Evolutionary conservation across 2,329 filamentous ascomycete genomes (phyloP), one percentile per base, ranked within the genome.

Genomic region (Helminthosporium solani): DNA sequence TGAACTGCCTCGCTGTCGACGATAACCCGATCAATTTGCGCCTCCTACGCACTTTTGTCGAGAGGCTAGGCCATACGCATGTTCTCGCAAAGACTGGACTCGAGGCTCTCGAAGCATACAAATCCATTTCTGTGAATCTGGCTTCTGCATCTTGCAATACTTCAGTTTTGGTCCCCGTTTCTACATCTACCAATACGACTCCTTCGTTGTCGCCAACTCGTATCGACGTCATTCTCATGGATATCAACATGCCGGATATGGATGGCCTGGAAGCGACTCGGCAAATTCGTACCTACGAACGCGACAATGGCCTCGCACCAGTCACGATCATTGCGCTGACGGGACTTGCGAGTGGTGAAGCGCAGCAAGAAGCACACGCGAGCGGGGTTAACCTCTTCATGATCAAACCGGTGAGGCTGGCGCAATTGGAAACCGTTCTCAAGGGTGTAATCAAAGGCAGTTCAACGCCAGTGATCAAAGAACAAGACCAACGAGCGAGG

Each of bases 371-470:
- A 48, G 78, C 78, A 0, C 73, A 78, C 40, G 75, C 72, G 1
- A 77, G 73, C 39, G 79, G 79, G 0, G 70, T 82, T 6, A 78
- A 82, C 48, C 44, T 80, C 7, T 81, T 80, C 42, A 53, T 82
- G 15, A 79, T 79, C 14, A 80, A 80, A 59, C 78, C 78, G 0
- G 75, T 80, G 7, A 58, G 71, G 6, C 66, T 76, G 37, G 68
- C 67, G 0, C 70, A 76, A 44, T 49, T 78, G 25, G 72, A 74
- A 49, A 70, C 69, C 20, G 56, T 75, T 5, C 57, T 70, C 7
- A 68, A 62, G 12, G 66, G 64, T 6, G 65, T 70, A 0, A 55
- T 66, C 1, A 66, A 57, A 0, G 63, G 63, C 7, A 54, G 63
- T 16, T 48, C 52, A 20, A 40, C 23, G 38, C 7, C 9, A 19